A percentile compares a stretch with the other conserved stretches of the same genome.
Conservation (phyloP, 805 yeast species). For the Kockiozyma suomiensis region DNA sequence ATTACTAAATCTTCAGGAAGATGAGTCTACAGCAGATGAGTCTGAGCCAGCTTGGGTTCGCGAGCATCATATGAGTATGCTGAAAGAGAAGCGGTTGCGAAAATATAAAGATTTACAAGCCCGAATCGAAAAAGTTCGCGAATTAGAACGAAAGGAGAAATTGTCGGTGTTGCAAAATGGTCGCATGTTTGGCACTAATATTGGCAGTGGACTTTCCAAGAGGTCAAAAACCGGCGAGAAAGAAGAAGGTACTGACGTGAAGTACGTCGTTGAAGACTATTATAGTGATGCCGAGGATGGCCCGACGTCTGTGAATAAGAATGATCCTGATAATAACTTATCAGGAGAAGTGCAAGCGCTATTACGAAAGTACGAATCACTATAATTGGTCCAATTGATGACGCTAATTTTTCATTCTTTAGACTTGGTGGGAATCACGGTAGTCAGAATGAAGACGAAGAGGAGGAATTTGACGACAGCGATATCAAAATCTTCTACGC, state of each 20-base stretch:
- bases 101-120: slow-evolving; percentile 15
- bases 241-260: slow-evolving; percentile 45
- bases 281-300: slow-evolving; percentile 40
- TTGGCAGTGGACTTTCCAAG: not conserved
- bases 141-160: slow-evolving; percentile 28
- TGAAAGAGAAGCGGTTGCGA: slow-evolving; percentile 12
- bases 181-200: not conserved
- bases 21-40: slow-evolving; percentile 43
- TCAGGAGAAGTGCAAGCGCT: slow-evolving; percentile 54
- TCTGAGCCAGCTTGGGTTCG: slow-evolving; percentile 69
- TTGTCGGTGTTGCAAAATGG: not conserved
- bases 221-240: slow-evolving; percentile 27
- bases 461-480: slow-evolving; percentile 18
- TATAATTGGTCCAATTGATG: not conserved
- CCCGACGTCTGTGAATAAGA: slow-evolving; percentile 10
- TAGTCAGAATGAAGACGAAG: slow-evolving; percentile 33
- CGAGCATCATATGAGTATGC: slow-evolving; percentile 14
- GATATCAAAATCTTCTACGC: slow-evolving; percentile 57
- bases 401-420: not conserved
- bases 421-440: slow-evolving; percentile 13
- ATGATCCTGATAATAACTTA: slow-evolving; percentile 43
- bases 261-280: slow-evolving; percentile 48
- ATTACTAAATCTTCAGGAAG: not conserved
- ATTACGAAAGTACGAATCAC: slow-evolving; percentile 43
- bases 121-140: slow-evolving; percentile 18